Percentiles rank a stretch among this genome's conserved stretches.
phyloP scores from a whole-genome alignment of 1,284 basidiomycete genomes.

The Cutaneotrichosporon curvatum region DNA sequence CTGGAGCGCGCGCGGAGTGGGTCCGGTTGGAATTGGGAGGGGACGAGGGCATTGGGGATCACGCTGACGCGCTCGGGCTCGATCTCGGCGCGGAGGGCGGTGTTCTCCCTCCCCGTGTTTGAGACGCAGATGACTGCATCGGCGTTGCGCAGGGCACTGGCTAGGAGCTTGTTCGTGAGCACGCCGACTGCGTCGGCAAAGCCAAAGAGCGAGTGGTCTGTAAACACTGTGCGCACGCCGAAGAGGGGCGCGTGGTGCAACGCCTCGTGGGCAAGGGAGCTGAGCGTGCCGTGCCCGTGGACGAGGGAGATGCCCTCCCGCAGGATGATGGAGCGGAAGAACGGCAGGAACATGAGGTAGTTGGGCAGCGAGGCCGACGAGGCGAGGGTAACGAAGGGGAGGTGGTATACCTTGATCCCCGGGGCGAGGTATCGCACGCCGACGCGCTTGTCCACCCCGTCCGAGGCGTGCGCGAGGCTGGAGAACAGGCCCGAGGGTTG shows the following conservation, averaged over 20 bases:
- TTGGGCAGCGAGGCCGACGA: slow-evolving; percentile 89
- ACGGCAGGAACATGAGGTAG: slow-evolving; percentile 85
- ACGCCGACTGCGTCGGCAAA: slow-evolving; percentile 95
- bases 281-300: slow-evolving; percentile 87
- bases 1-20: slow-evolving; percentile 42
- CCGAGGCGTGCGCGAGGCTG: too few species aligned
- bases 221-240: slow-evolving; percentile 72
- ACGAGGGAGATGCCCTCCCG: slow-evolving; percentile 81
- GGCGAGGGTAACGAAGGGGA: slow-evolving; percentile 80
- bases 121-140: slow-evolving; percentile 94
- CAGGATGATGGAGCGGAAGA: slow-evolving; percentile 78
- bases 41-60: slow-evolving; percentile 89
- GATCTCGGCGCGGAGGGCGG: slow-evolving; percentile 75
- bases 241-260: slow-evolving; percentile 77
- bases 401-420: slow-evolving; percentile 85
- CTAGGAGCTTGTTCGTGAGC: slow-evolving; percentile 90
- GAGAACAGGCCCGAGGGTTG: too few species aligned
- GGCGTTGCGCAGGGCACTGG: slow-evolving; percentile 76
- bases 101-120: slow-evolving; percentile 96
- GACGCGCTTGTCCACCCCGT: slow-evolving; percentile 53
- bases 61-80: slow-evolving; percentile 69
- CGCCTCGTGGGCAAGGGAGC: slow-evolving; percentile 83
- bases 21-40: slow-evolving; percentile 73
- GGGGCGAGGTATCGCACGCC: slow-evolving; percentile 73
- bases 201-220: slow-evolving; percentile 93